Conservation (phyloP, 257 asterid genomes). For the Leonotis leonurus region DNA sequence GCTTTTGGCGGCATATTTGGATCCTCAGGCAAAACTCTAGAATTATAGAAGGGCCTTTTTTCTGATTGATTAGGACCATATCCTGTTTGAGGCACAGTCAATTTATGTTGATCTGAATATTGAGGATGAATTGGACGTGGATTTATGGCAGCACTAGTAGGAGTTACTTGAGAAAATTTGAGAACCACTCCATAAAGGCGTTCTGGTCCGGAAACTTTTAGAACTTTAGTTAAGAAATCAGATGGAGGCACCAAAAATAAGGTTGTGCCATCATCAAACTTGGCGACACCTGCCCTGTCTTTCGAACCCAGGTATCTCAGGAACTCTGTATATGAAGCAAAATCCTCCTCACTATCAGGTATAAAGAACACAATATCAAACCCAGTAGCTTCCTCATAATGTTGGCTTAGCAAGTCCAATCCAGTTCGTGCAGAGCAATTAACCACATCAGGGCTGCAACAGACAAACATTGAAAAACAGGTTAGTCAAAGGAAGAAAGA, state of each 20-base stretch:
- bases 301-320: slow-evolving; percentile 72
- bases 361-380: slow-evolving; percentile 71
- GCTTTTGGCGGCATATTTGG: slow-evolving; percentile 34
- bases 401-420: slow-evolving; percentile 74
- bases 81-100: slow-evolving; percentile 32
- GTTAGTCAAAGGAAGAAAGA: slow-evolving; percentile 2
- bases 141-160: slow-evolving; percentile 27
- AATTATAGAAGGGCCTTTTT: slow-evolving; percentile 40
- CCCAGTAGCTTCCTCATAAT: slow-evolving; percentile 84
- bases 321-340: slow-evolving; percentile 87
- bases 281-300: slow-evolving; percentile 95
- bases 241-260: slow-evolving; percentile 97
- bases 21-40: slow-evolving; percentile 38
- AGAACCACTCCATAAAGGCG: slow-evolving; percentile 94
- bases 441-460: slow-evolving; percentile 76
- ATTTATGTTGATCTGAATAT: slow-evolving; percentile 36
- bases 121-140: slow-evolving; percentile 35
- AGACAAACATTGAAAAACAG: background rate
- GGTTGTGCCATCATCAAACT: slow-evolving; percentile 87
- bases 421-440: slow-evolving; percentile 93
- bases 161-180: slow-evolving; percentile 50
- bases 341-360: slow-evolving; percentile 92
- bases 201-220: slow-evolving; percentile 77
- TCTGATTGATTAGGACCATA: slow-evolving; percentile 35
- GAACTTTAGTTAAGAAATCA: slow-evolving; percentile 62